These are phyloP conservation scores for Alternaria sp. DNA, from an alignment of 2,329 filamentous ascomycete species.

Conservation along the genomic window DNA sequence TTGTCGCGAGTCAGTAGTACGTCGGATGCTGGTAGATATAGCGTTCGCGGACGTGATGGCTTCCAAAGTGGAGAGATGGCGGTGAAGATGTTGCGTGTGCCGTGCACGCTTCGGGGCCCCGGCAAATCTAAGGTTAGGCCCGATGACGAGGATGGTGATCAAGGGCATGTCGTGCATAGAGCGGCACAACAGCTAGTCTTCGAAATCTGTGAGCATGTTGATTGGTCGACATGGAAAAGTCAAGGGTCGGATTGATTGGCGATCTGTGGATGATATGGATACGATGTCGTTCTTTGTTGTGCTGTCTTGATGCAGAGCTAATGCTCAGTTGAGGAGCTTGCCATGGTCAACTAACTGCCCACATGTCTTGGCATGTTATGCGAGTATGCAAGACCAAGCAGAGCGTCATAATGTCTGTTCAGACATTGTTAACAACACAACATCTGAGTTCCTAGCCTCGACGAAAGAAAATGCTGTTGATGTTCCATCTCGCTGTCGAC, in stretches of 20 bases:
- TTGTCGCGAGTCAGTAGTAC: constrained; percentile 13
- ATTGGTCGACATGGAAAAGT: constrained; percentile 1
- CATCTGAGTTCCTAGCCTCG: background rate
- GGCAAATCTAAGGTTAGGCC: constrained; percentile 22
- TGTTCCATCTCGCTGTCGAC: constrained; percentile 4
- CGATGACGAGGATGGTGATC: constrained; percentile 21
- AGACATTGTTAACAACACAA: background rate
- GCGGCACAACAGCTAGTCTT: constrained; percentile 13
- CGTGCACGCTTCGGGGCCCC: constrained; percentile 31
- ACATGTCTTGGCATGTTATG: background rate
- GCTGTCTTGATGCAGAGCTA: constrained; percentile 3
- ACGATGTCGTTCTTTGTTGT: constrained; percentile 5
- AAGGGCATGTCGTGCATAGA: constrained; percentile 25
- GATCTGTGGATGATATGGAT: constrained; percentile 1
- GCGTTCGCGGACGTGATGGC: constrained; percentile 8
- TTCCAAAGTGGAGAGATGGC: constrained; percentile 22
- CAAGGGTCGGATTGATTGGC: constrained; percentile 1
- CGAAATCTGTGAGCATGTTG: constrained; percentile 1
- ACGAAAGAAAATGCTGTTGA: constrained; percentile 1
- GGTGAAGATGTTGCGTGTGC: constrained; percentile 31
- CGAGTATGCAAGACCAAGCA: background rate
- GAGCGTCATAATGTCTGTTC: background rate
- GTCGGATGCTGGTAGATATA: constrained; percentile 11
- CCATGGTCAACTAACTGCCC: background rate
- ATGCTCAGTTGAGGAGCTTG: constrained; percentile 1